Conservation (phyloP, 345 rosid species). For the Gossypium thurberi region DNA sequence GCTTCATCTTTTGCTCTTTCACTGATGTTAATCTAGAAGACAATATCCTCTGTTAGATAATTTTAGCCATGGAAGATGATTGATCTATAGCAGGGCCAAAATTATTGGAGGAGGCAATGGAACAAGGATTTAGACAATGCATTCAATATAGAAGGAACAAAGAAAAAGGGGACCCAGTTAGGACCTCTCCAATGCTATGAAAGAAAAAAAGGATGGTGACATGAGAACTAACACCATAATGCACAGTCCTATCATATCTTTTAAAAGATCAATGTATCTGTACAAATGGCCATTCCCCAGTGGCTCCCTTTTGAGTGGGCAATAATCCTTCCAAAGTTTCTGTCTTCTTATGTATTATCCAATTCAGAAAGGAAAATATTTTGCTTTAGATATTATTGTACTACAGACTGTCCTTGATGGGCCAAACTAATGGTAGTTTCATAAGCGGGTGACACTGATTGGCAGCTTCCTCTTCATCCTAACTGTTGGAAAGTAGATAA, state of each 20-base stretch:
- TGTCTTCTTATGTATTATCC: slow-evolving; percentile 9
- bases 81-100: not conserved
- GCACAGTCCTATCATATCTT: not conserved
- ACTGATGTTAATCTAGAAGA: not conserved
- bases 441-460: slow-evolving; percentile 34
- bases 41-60: not conserved
- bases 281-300: slow-evolving; percentile 2
- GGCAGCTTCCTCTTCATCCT: slow-evolving; percentile 65
- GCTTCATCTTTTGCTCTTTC: not conserved
- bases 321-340: slow-evolving; percentile 9
- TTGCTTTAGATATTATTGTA: not conserved
- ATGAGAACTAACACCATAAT: slow-evolving; percentile 29
- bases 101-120: not conserved
- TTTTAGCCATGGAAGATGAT: not conserved
- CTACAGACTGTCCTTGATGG: not conserved
- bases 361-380: not conserved
- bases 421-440: slow-evolving; percentile 14
- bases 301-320: slow-evolving; percentile 12
- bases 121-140: slow-evolving; percentile 14
- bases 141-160: slow-evolving; percentile 19
- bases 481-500: slow-evolving; percentile 62
- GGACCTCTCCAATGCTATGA: slow-evolving; percentile 3
- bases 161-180: slow-evolving; percentile 1
- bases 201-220: slow-evolving; percentile 26
- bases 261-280: not conserved